Conservation (phyloP, 2,329 filamentous ascomycete species). For the Ramularia endophylla region DNA sequence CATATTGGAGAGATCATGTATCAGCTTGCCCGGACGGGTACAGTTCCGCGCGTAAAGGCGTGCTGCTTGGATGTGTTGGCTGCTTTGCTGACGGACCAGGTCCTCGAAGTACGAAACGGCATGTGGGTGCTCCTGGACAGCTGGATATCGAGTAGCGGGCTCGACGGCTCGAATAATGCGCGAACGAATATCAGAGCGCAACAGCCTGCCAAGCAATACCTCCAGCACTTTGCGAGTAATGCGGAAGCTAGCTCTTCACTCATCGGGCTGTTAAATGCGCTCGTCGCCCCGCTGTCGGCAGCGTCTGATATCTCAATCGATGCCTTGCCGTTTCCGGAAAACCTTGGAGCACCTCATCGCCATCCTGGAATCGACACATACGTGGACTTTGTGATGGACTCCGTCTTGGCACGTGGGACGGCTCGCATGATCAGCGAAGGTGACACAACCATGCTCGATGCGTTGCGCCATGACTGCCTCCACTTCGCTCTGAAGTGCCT, state of each 20-base stretch:
- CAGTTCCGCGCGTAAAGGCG: constrained; percentile 71
- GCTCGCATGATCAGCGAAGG: constrained; percentile 57
- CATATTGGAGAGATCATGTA: constrained; percentile 69
- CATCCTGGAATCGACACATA: constrained; percentile 87
- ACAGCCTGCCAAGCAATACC: constrained; percentile 26
- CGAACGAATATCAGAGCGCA: constrained; percentile 12
- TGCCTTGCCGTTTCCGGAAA: constrained; percentile 78
- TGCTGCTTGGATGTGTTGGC: constrained; percentile 75
- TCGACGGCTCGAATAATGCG: constrained; percentile 14
- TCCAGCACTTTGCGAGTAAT: constrained; percentile 25
- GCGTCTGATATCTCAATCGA: constrained; percentile 60
- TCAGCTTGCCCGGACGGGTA: constrained; percentile 68
- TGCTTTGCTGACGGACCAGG: constrained; percentile 70
- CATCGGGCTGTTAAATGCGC: constrained; percentile 65
- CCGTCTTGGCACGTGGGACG: constrained; percentile 51
- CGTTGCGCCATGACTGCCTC: constrained; percentile 74
- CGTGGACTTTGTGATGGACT: constrained; percentile 81
- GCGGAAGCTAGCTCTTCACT: constrained; percentile 60
- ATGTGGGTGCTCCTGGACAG: constrained; percentile 79
- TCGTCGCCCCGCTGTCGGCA: constrained; percentile 61
- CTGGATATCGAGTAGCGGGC: constrained; percentile 60
- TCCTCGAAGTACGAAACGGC: constrained; percentile 56
- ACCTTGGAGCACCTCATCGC: constrained; percentile 69
- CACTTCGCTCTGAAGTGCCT: constrained; percentile 77
- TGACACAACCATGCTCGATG: constrained; percentile 49